Percentiles rank a stretch among this genome's conserved stretches.
phyloP scores from a whole-genome alignment of 257 asterid genomes.

The Paulownia fortunei region DNA sequence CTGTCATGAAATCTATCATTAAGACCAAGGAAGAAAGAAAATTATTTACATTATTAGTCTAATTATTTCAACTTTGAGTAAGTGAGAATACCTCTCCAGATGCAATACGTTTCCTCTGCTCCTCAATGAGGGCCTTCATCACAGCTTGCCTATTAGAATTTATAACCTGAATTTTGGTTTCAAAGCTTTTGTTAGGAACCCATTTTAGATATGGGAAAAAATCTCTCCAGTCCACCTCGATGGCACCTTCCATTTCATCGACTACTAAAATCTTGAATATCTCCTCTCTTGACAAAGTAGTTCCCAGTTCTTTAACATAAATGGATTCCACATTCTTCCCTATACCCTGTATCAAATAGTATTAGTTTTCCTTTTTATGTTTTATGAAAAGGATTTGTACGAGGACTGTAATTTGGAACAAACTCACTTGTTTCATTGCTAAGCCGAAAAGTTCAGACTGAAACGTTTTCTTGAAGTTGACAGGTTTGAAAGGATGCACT shows the following conservation, averaged over 20 bases:
- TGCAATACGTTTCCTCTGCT: constrained; percentile 60
- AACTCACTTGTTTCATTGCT: constrained; percentile 70
- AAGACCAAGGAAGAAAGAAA: neutral
- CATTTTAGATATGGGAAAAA: constrained; percentile 83
- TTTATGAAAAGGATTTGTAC: no score
- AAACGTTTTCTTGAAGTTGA: constrained; percentile 67
- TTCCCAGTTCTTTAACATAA: constrained; percentile 65
- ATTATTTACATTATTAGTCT: no score
- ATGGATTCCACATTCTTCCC: constrained; percentile 71
- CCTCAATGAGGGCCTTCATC: constrained; percentile 67
- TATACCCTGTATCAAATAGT: constrained; percentile 47
- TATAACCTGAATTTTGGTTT: constrained; percentile 54
- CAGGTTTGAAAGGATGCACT: constrained; percentile 55
- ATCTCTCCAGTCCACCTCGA: constrained; percentile 98
- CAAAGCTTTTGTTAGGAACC: constrained; percentile 76
- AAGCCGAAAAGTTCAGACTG: constrained; percentile 80
- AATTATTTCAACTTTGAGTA: neutral
- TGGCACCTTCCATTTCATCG: constrained; percentile 84
- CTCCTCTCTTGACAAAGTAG: constrained; percentile 54
- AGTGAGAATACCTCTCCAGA: constrained; percentile 62
- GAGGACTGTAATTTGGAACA: neutral
- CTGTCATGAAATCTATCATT: constrained; percentile 44
- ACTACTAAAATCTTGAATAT: constrained; percentile 64
- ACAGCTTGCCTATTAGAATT: constrained; percentile 55
- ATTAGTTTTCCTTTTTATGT: neutral